phyloP scores from a whole-genome alignment of 169 alveolate species.

The Babesia bovis region DNA sequence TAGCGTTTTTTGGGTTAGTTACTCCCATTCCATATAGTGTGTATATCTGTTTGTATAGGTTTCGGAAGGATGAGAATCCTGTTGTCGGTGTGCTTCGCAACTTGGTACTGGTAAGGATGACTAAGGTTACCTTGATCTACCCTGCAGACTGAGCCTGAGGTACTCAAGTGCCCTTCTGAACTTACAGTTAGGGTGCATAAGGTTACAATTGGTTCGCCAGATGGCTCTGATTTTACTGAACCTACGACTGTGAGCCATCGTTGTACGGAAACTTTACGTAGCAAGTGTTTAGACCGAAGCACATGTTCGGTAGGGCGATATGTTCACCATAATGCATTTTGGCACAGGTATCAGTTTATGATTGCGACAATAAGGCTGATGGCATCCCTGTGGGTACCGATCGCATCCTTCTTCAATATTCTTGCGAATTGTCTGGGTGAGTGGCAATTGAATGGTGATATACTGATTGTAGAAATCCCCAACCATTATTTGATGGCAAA shows the following conservation, averaged over 20 bases:
- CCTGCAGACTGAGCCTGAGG: constrained; percentile 2
- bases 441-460: background rate
- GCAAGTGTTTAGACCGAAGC: constrained; percentile 30
- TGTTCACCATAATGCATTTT: background rate
- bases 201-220: constrained; percentile 5
- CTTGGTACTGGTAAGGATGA: constrained; percentile 23
- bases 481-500: constrained; percentile 36
- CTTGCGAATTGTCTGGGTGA: constrained; percentile 57
- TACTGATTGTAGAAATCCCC: constrained; percentile 20
- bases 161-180: constrained; percentile 17
- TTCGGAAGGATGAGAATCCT: background rate
- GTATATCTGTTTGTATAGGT: background rate
- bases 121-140: background rate
- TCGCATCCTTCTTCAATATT: constrained; percentile 19
- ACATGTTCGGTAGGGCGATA: constrained; percentile 40
- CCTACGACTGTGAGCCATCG: background rate
- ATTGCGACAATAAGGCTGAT: background rate
- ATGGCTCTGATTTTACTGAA: background rate
- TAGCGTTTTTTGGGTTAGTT: constrained; percentile 54
- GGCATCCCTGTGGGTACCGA: background rate
- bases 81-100: constrained; percentile 25
- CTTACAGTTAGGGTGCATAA: constrained; percentile 54
- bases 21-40: background rate
- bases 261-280: constrained; percentile 48
- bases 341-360: constrained; percentile 30